Evolutionary conservation across 768 basidiomycete species (phyloP).

Genomic region (Trametes sanguinea): DNA sequence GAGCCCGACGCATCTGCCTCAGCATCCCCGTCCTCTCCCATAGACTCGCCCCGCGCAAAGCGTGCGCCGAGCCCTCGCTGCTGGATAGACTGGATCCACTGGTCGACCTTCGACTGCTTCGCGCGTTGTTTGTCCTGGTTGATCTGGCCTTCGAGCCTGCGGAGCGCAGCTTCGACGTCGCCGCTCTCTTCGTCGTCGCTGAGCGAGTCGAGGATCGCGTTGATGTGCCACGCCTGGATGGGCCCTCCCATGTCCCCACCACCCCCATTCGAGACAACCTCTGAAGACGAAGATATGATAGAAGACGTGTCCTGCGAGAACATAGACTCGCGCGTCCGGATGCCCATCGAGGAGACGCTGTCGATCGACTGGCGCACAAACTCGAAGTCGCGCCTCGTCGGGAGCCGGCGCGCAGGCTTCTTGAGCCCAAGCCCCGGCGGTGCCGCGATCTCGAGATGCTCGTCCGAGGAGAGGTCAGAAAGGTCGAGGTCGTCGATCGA

Average conservation of each 20-base stretch:
- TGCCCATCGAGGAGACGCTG: constrained; percentile 77
- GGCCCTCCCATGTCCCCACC: constrained; percentile 43
- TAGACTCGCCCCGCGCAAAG: constrained; percentile 41
- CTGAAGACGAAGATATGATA: constrained; percentile 39
- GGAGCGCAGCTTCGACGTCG: constrained; percentile 81
- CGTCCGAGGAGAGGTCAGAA: constrained; percentile 73
- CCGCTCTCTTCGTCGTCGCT: constrained; percentile 76
- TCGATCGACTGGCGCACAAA: constrained; percentile 67
- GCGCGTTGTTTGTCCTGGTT: constrained; percentile 70
- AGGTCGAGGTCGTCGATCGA: constrained; percentile 80
- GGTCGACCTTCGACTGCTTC: constrained; percentile 76
- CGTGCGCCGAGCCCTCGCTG: constrained; percentile 61
- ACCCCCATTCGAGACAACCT: constrained; percentile 17
- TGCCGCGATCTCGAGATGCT: constrained; percentile 38
- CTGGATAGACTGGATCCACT: constrained; percentile 76
- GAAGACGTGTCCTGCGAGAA: constrained; percentile 47
- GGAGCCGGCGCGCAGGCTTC: constrained; percentile 58
- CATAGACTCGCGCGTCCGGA: constrained; percentile 62
- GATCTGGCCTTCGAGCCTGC: constrained; percentile 83
- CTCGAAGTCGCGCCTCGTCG: constrained; percentile 78
- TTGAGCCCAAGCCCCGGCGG: constrained; percentile 55
- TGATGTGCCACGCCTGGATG: constrained; percentile 83
- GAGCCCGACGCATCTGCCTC: constrained; percentile 14
- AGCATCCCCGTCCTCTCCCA: constrained; percentile 49
- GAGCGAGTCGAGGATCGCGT: constrained; percentile 69